These are phyloP conservation scores for Bassia scoparia DNA, from an alignment of 148 eudicot species.

Conservation along the genomic window DNA sequence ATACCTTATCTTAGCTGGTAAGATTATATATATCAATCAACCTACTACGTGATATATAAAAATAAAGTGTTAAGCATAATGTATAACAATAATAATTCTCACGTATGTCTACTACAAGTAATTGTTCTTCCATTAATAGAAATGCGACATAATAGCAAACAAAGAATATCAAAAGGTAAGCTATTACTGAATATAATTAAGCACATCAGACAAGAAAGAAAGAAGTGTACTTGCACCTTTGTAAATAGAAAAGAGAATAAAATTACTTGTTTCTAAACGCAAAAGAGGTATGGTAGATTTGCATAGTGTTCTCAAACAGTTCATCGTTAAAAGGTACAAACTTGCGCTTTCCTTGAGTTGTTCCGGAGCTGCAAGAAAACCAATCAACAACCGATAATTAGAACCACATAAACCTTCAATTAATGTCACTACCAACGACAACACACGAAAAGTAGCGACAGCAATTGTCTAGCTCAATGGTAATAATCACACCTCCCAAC, in stretches of 20 bases:
- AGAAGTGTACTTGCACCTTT: neutral
- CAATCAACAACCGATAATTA: neutral
- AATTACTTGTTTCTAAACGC: constrained; percentile 77
- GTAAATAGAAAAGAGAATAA: neutral
- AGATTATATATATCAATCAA: too few relatives aligned
- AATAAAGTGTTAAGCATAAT: too few relatives aligned
- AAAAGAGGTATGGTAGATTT: constrained; percentile 78
- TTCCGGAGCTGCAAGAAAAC: constrained; percentile 68
- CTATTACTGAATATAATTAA: neutral
- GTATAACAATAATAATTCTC: too few relatives aligned
- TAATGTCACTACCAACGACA: too few relatives aligned
- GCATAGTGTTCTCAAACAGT: constrained; percentile 66
- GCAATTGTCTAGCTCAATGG: too few relatives aligned
- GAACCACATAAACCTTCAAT: neutral
- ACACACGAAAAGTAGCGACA: too few relatives aligned
- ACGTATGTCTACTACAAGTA: too few relatives aligned
- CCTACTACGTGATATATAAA: too few relatives aligned
- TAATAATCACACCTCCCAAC: too few relatives aligned
- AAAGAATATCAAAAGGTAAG: too few relatives aligned
- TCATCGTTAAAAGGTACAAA: constrained; percentile 81
- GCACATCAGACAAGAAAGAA: neutral
- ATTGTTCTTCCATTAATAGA: too few relatives aligned
- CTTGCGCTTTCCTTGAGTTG: constrained; percentile 88
- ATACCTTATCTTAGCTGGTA: neutral
- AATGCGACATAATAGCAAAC: too few relatives aligned